Percentiles rank a stretch among this genome's conserved stretches.
phyloP scores from a whole-genome alignment of 2,329 filamentous ascomycete genomes.

The Madurella fahalii region DNA sequence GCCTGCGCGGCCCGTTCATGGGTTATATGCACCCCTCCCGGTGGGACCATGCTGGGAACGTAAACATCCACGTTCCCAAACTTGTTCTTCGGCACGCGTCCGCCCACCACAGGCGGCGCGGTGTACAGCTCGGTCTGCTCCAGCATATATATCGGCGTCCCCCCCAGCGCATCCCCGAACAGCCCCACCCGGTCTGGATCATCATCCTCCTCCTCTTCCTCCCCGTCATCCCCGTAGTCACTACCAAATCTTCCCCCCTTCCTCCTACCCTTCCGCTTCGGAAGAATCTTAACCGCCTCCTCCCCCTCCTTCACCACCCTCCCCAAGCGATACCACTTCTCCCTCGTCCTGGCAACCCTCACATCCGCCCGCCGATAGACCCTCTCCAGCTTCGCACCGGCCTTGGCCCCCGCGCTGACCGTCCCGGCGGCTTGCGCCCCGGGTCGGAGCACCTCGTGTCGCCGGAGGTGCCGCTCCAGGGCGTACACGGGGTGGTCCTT shows the following conservation, averaged over 20 bases:
- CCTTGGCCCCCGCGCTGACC: conserved; percentile 62
- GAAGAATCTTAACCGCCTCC: conserved; percentile 74
- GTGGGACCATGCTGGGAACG: conserved; percentile 85
- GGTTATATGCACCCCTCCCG: conserved; percentile 70
- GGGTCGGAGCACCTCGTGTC: conserved; percentile 77
- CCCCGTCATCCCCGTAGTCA: conserved; percentile 43
- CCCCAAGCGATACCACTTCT: conserved; percentile 89
- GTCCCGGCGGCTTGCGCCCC: conserved; percentile 69
- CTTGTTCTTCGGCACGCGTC: conserved; percentile 79
- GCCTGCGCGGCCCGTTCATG: conserved; percentile 62
- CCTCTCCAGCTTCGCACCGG: conserved; percentile 56
- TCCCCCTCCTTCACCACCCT: conserved; percentile 73
- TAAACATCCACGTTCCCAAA: conserved; percentile 95
- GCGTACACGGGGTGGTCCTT: conserved; percentile 82
- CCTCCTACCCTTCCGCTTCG: conserved; percentile 40
- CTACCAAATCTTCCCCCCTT: conserved; percentile 33
- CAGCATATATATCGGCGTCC: conserved; percentile 56
- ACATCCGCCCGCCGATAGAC: conserved; percentile 84
- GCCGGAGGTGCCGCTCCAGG: conserved; percentile 76
- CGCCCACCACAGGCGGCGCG: conserved; percentile 70
- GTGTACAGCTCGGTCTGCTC: conserved; percentile 70
- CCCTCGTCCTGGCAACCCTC: conserved; percentile 68
- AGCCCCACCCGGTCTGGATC: conserved; percentile 33
- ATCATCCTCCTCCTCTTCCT: conserved; percentile 39
- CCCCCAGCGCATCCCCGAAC: conserved; percentile 30